Evolutionary conservation across 306 rosid species (phyloP), one percentile per base, ranked within the genome.

Genomic region (Quercus agrifolia): DNA sequence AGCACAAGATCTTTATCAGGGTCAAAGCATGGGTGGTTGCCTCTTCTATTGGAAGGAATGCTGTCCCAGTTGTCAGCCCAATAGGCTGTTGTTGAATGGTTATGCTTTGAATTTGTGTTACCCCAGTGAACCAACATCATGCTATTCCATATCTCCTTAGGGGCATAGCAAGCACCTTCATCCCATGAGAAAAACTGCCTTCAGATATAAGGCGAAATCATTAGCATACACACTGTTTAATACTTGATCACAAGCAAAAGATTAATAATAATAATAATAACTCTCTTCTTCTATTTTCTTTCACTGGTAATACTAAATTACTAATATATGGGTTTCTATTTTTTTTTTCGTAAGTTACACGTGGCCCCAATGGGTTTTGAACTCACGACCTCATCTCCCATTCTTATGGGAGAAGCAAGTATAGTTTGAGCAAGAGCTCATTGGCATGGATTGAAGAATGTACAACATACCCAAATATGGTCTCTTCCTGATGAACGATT

Each of bases 101-200:
- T 91, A 44, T 95, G 96, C 85, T 95, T 95, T 18, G 92, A 68
- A 74, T 95, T 95, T 73, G 98, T 93, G 86, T 95, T 95, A 80
- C 99, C 99, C 99, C 99, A 95, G 83, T 95, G 99, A 77, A 91
- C 98, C 87, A 95, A 80, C 99, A 95, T 93, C 93, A 90, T 92
- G 87, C 99, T 95, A 85, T 81, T 88, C 98, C 99, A 92, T 87
- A 95, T 95, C 88, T 95, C 99, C 90, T 95, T 95, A 13, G 99
- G 99, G 70, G 99, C 98, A 90, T 93, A 95, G 90, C 99, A 95
- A 79, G 99, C 98, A 82, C 99, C 98, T 90, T 95, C 99, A 86
- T 95, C 99, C 99, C 99, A 95, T 69, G 99, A 89, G 87, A 92
- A 95, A 71, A 81, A 95, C 99, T 95, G 99, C 84, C 89, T 78